Percentiles rank a stretch among this genome's conserved stretches.
phyloP scores from a whole-genome alignment of 2,329 filamentous ascomycete species.

The Davidsoniella neocaledoniae region DNA sequence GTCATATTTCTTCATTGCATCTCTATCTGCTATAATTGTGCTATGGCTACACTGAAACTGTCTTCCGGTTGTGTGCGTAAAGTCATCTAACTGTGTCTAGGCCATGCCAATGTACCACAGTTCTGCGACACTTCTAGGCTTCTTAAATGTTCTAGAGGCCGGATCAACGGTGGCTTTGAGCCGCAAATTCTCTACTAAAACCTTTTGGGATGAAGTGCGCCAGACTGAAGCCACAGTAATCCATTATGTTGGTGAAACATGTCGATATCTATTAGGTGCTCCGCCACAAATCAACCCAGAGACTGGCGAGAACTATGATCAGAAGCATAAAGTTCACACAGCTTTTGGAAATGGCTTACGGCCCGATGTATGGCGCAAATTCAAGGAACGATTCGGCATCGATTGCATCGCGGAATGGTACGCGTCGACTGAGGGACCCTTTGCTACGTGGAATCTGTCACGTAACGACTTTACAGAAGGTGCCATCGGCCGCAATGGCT shows the following conservation, averaged over 20 bases:
- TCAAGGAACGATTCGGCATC: slow-evolving; percentile 67
- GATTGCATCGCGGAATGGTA: slow-evolving; percentile 66
- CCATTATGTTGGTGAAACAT: slow-evolving; percentile 79
- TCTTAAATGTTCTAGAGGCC: slow-evolving; percentile 39
- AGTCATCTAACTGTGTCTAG: slow-evolving; percentile 21
- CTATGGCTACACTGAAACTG: too few relatives aligned
- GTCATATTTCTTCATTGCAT: too few relatives aligned
- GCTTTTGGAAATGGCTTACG: slow-evolving; percentile 76
- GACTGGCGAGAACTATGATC: slow-evolving; percentile 54
- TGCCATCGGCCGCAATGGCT: slow-evolving; percentile 59
- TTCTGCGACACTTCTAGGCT: slow-evolving; percentile 55
- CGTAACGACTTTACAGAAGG: slow-evolving; percentile 59
- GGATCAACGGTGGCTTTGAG: slow-evolving; percentile 56
- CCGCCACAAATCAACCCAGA: slow-evolving; percentile 42
- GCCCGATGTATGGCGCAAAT: slow-evolving; percentile 70
- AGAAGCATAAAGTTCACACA: slow-evolving; percentile 51
- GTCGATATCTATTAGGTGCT: slow-evolving; percentile 61
- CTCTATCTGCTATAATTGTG: too few relatives aligned
- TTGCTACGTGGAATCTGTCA: slow-evolving; percentile 55
- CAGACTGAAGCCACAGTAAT: slow-evolving; percentile 54
- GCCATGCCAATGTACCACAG: slow-evolving; percentile 85
- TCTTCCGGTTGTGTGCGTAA: too few relatives aligned
- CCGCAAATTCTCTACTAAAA: slow-evolving; percentile 59
- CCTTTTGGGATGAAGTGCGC: slow-evolving; percentile 64
- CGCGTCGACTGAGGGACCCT: slow-evolving; percentile 55